These are phyloP conservation scores for Cyberlindnera galapagoensis DNA, from an alignment of 805 yeast species.

Conservation along the genomic window DNA sequence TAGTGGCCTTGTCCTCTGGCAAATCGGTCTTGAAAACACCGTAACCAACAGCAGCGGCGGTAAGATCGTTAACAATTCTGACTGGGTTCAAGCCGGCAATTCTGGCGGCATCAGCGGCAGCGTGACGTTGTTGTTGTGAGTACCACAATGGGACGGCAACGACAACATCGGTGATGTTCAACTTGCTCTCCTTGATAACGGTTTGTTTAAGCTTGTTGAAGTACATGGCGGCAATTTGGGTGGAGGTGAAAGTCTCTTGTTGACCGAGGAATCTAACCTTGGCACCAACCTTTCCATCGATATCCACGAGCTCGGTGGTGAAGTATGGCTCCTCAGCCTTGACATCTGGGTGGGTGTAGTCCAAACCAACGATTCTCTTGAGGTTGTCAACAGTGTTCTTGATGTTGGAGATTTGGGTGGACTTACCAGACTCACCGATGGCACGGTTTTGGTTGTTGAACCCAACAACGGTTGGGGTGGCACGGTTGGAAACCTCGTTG, in stretches of 20 bases:
- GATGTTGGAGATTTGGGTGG: constrained; percentile 92
- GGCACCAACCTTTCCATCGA: constrained; percentile 74
- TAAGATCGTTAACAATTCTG: constrained; percentile 93
- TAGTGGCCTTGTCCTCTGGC: constrained; percentile 89
- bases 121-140: constrained; percentile 94
- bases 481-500: constrained; percentile 96
- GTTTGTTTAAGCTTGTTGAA: constrained; percentile 83
- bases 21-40: constrained; percentile 97
- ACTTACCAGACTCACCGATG: constrained; percentile 93
- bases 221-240: constrained; percentile 93
- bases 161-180: constrained; percentile 76
- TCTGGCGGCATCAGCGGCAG: constrained; percentile 88
- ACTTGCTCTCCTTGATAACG: constrained; percentile 73
- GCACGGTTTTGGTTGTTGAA: constrained; percentile 85
- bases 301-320: constrained; percentile 64
- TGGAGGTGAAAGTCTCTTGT: constrained; percentile 71
- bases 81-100: constrained; percentile 98
- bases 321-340: constrained; percentile 67
- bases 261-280: constrained; percentile 81
- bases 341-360: constrained; percentile 69
- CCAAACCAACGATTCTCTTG: constrained; percentile 86
- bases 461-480: constrained; percentile 90
- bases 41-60: constrained; percentile 98
- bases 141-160: constrained; percentile 97
- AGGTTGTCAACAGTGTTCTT: constrained; percentile 94